A percentile compares a stretch with the other conserved stretches of the same genome.
phyloP scores from a whole-genome alignment of 305 asterid genomes.

The Withania somnifera region DNA sequence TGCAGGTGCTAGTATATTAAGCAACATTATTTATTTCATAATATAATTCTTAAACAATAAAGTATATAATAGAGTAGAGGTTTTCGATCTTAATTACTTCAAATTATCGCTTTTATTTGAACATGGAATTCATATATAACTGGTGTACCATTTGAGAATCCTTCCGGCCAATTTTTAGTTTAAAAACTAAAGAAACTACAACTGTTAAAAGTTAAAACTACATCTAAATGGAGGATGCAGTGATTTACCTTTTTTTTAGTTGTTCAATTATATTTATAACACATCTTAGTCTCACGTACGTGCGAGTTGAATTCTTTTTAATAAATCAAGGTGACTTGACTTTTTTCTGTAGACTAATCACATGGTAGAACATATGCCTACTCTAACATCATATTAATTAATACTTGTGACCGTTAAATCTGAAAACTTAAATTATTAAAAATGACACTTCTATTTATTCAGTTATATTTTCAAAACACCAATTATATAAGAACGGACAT shows the following conservation, averaged over 20 bases:
- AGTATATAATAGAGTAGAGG: not conserved
- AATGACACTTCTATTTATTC: not conserved
- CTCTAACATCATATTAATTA: not conserved
- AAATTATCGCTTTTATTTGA: not conserved
- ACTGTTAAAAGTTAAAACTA: not conserved
- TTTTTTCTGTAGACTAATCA: not conserved
- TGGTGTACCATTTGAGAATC: not conserved
- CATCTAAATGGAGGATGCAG: not conserved
- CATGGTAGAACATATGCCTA: not conserved
- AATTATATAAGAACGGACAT: not conserved
- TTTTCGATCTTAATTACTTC: not conserved
- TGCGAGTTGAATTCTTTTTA: not conserved
- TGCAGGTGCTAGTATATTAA: not conserved
- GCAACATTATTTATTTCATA: not conserved
- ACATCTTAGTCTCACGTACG: not conserved
- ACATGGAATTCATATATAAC: not conserved
- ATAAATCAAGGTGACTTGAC: not conserved
- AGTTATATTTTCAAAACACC: not conserved
- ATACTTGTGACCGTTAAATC: not conserved
- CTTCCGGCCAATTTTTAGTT: not conserved
- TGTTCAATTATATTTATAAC: not conserved
- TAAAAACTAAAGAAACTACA: not conserved
- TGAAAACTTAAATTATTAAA: not conserved
- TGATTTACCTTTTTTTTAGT: not conserved
- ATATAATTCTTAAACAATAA: not conserved